phyloP scores from a whole-genome alignment of 768 basidiomycete genomes.

The Rhodotorula paludigena region DNA sequence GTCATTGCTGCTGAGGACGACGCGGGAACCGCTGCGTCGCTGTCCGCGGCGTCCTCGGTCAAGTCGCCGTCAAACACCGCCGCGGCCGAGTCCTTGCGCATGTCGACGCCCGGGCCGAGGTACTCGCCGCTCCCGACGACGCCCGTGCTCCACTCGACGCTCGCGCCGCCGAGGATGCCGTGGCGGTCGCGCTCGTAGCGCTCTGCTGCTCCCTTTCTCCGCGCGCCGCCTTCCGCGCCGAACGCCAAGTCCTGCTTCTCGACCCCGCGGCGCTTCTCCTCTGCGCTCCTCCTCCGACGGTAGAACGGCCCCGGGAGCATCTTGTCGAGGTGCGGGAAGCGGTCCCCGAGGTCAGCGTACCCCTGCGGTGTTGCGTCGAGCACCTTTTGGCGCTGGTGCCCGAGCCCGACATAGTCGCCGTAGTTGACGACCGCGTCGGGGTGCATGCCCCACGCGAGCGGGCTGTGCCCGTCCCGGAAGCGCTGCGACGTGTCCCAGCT shows the following conservation, averaged over 20 bases:
- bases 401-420: conserved; percentile 17
- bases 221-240: not conserved
- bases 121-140: conserved; percentile 17
- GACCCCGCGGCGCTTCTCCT: not conserved
- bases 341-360: conserved; percentile 7
- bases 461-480: not conserved
- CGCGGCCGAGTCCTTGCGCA: conserved; percentile 9
- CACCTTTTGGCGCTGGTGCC: not conserved
- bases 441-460: conserved; percentile 8
- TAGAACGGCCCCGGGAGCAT: not conserved
- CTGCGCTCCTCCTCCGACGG: not conserved
- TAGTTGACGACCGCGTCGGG: conserved; percentile 10
- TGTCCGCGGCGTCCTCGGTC: not conserved
- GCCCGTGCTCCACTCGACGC: conserved; percentile 24
- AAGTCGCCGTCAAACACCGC: accelerated
- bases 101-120: conserved; percentile 23
- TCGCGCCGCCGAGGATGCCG: conserved; percentile 21
- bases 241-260: not conserved
- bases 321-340: not conserved
- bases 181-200: conserved; percentile 9
- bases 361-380: not conserved
- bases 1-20: not conserved
- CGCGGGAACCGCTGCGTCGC: not conserved
- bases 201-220: too few species aligned
- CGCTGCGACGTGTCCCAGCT: not conserved